Evolutionary conservation across 1,284 basidiomycete species (phyloP), one percentile per base, ranked within the genome.

Genomic region (Cutaneotrichosporon sp.): DNA sequence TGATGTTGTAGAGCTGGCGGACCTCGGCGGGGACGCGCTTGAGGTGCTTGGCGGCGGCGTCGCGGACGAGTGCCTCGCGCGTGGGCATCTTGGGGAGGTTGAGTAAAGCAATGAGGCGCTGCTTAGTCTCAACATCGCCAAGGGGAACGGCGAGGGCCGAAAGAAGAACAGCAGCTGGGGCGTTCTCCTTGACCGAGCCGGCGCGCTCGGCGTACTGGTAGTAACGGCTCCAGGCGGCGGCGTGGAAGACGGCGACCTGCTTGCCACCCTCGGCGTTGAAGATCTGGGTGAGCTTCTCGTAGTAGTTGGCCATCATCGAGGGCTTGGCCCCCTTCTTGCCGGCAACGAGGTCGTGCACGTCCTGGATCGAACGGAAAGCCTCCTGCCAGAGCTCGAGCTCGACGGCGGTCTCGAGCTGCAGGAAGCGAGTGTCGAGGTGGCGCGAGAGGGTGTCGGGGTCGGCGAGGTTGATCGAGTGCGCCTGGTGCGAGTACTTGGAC

Each of bases 311-410:
- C 95, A 99, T 98, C 92, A 98, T 97, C 8, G 89, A 85, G 0
- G 93, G 92, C 45, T 91, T 87, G 7, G 93, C 91, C 0, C 89
- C 87, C 81, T 95, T 95, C 80, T 97, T 97, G 67, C 78, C 74
- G 58, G 81, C 79, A 69, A 99, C 87, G 52, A 99, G 85, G 73
- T 94, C 95, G 82, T 99, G 95, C 46, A 99, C 92, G 79, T 99
- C 97, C 79, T 99, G 95, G 64, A 98, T 92, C 50, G 92, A 94
- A 64, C 97, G 90, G 87, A 98, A 99, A 5, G 94, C 95, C 79
- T 99, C 95, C 78, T 98, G 95, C 97, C 95, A 99, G 53, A 99
- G 86, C 82, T 99, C 97, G 67, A 99, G 89, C 80, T 98, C 93
- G 67, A 98, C 95, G 9, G 95, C 95, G n/a, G 92, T 90, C 77